Evolutionary conservation across 768 basidiomycete genomes (phyloP).

Genomic region (Phanerodontia chrysosporium): DNA sequence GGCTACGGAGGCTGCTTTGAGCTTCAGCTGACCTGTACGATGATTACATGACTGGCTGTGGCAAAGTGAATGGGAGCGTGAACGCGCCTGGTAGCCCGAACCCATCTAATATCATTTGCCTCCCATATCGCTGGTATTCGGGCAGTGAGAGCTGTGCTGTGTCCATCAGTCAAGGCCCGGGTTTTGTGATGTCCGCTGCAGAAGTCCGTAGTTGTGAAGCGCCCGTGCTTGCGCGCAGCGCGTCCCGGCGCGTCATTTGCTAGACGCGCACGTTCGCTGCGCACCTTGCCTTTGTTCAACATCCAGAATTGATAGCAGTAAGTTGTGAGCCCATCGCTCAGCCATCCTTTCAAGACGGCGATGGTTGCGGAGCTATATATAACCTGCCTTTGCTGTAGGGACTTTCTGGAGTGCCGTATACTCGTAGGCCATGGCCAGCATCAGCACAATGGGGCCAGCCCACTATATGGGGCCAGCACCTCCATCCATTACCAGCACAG

Average conservation of each 20-base stretch:
- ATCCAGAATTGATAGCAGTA: too few relatives aligned
- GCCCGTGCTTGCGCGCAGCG: too few relatives aligned
- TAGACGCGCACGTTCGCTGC: background rate
- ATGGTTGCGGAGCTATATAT: too few relatives aligned
- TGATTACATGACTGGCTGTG: background rate
- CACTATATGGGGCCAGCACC: background rate
- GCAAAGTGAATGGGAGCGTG: background rate
- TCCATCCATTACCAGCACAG: background rate
- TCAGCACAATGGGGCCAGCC: background rate
- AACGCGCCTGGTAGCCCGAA: constrained; percentile 77
- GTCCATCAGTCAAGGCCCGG: background rate
- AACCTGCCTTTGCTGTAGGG: too few relatives aligned
- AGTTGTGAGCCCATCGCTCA: too few relatives aligned
- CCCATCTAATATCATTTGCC: constrained; percentile 92
- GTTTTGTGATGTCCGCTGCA: too few relatives aligned
- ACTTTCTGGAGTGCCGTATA: too few relatives aligned
- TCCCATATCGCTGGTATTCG: constrained; percentile 89
- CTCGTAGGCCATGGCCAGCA: background rate
- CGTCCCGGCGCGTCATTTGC: background rate
- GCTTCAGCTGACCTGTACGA: constrained; percentile 71
- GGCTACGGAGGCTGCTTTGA: constrained; percentile 69
- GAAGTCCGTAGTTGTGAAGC: too few relatives aligned
- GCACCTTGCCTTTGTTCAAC: background rate
- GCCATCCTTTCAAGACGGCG: too few relatives aligned
- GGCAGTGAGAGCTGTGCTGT: constrained; percentile 29